Conservation (phyloP, 1,284 basidiomycete species). For the Phlebopus sp. region DNA sequence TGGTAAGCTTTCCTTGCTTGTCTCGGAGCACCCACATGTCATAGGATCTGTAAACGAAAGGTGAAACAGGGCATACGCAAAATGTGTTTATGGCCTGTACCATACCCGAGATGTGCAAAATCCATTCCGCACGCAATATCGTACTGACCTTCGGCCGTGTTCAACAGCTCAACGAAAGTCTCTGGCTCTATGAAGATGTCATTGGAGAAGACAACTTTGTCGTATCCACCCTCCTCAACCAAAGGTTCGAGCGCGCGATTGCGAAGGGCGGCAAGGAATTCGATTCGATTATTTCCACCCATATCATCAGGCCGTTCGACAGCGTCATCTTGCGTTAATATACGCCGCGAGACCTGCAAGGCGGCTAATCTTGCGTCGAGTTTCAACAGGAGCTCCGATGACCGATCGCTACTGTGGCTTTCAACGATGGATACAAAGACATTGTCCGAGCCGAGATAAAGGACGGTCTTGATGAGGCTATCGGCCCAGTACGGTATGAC, state of each 20-base stretch:
- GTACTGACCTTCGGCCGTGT: conserved; percentile 44
- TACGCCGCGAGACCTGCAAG: conserved; percentile 33
- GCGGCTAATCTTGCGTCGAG: conserved; percentile 34
- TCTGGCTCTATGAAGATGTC: conserved; percentile 49
- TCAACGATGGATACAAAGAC: conserved; percentile 58
- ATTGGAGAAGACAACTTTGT: conserved; percentile 49
- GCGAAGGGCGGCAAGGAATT: conserved; percentile 43
- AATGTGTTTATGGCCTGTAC: neutral
- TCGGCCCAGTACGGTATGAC: conserved; percentile 42
- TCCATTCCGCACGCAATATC: conserved; percentile 59
- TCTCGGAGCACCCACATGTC: conserved; percentile 48
- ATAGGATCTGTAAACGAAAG: conserved; percentile 37
- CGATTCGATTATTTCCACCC: conserved; percentile 37
- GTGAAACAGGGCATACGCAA: neutral
- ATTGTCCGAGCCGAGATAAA: conserved; percentile 46
- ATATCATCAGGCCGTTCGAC: conserved; percentile 30
- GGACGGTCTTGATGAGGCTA: conserved; percentile 36
- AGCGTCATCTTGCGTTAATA: conserved; percentile 33
- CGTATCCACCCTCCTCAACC: conserved; percentile 36
- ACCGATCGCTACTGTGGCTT: conserved; percentile 46
- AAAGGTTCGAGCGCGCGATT: conserved; percentile 47
- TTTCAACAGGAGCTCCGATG: conserved; percentile 38
- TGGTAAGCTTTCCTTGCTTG: conserved; percentile 36
- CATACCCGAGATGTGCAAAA: conserved; percentile 39
- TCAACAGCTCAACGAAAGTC: conserved; percentile 44